Percentiles rank a stretch among this genome's conserved stretches.
phyloP scores from a whole-genome alignment of 768 basidiomycete genomes.

The Lyophyllum decastes region DNA sequence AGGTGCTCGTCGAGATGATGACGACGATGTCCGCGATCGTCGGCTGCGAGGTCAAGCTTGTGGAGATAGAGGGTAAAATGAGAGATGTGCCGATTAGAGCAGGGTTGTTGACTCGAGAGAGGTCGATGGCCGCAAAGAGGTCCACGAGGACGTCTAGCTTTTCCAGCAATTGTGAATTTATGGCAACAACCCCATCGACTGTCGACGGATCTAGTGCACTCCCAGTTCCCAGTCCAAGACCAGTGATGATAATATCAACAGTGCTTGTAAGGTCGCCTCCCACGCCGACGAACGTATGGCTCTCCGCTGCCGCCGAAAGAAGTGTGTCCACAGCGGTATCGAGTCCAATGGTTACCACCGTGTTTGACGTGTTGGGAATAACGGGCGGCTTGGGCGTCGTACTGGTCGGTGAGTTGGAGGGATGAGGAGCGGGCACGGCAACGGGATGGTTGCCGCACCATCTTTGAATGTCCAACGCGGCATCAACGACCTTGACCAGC shows the following conservation, averaged over 20 bases:
- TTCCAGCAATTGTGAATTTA: constrained; percentile 17
- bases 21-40: constrained; percentile 9
- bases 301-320: constrained; percentile 6
- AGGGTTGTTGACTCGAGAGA: constrained; percentile 1
- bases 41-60: not conserved
- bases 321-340: constrained; percentile 9
- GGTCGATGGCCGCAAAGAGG: constrained; percentile 18
- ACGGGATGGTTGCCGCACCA: constrained; percentile 16
- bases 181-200: not conserved
- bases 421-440: constrained; percentile 1
- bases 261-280: not conserved
- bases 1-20: constrained; percentile 15
- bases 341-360: constrained; percentile 10
- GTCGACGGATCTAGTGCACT: not conserved
- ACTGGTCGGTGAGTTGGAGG: not conserved
- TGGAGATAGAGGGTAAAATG: not conserved
- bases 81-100: not conserved
- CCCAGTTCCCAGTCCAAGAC: not conserved
- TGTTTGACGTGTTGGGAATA: constrained; percentile 5
- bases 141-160: constrained; percentile 20
- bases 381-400: not conserved
- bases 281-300: not conserved
- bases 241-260: not conserved
- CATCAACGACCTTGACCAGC: constrained; percentile 19
- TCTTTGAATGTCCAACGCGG: constrained; percentile 12